Evolutionary conservation across 768 basidiomycete species (phyloP).

Genomic region (Tephrocybe sp.): DNA sequence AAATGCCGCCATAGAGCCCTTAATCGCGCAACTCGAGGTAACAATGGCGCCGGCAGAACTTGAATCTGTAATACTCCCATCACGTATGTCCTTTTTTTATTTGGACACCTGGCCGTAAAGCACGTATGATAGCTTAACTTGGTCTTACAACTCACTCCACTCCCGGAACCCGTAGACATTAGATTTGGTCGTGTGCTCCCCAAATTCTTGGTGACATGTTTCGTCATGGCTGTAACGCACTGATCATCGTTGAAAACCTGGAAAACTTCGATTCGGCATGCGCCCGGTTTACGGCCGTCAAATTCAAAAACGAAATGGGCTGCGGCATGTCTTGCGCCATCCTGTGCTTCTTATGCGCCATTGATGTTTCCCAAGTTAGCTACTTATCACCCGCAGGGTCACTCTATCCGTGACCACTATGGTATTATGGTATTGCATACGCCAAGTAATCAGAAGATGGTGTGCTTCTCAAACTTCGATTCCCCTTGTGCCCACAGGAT

Average conservation of each 20-base stretch:
- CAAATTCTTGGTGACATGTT: background rate
- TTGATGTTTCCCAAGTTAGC: background rate
- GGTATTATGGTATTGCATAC: conserved; percentile 7
- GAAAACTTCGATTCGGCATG: background rate
- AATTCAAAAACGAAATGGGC: conserved; percentile 4
- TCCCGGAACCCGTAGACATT: too few species aligned
- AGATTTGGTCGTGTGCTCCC: too few species aligned
- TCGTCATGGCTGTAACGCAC: background rate
- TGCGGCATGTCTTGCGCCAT: conserved; percentile 19
- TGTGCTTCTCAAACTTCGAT: conserved; percentile 17
- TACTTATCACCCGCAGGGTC: background rate
- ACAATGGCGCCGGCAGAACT: background rate
- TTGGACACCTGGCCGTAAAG: too few species aligned
- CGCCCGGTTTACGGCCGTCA: background rate
- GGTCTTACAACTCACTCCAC: too few species aligned
- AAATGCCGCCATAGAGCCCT: background rate
- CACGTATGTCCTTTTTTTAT: too few species aligned
- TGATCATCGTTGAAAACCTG: background rate
- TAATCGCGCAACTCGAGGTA: conserved; percentile 5
- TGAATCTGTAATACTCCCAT: too few species aligned
- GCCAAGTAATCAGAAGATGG: conserved; percentile 13
- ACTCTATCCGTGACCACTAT: too few species aligned
- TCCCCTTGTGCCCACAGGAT: conserved; percentile 11
- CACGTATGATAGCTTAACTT: too few species aligned
- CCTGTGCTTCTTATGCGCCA: conserved; percentile 18